Base-by-base conservation (phyloP, 768 basidiomycete species). In the Lentinula aciculospora region DNA sequence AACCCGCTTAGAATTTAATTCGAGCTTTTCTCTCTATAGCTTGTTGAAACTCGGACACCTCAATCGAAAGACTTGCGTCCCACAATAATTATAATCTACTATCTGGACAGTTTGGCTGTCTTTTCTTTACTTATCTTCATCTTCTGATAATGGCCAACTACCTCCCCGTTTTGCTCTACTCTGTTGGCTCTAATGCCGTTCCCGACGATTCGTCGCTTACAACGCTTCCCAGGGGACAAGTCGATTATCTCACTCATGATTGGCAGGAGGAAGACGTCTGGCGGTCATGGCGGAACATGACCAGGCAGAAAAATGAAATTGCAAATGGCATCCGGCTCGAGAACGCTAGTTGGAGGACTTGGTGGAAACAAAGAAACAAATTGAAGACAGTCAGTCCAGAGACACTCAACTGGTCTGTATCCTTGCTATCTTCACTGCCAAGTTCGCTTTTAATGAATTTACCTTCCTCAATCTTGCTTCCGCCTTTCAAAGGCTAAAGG, bases 241-340 rank as follows among this genome's bases (percentile, higher is more conserved):
- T 99, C 67, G 96, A 99, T 81, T 99, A 99, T 73, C 88, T 99
- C 64, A 94, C 91, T 39, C 94, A 98, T 71, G 83, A 97, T 56
- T 99, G 96, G 96, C 80, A 86, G 63, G 96, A 99, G 71, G 96
- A 98, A 72, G 96, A 99, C 71, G 92, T 98, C 10, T 97, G 94
- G 93, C 86, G 90, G 56, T 91, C 88, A n/a, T 99, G 96, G 96
- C 81, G 95, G 63, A 92, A 86, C 69, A 98, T 98, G 94, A 98
- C 96, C 47, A 82, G 92, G 57, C 93, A 94, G 79, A 99, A 98
- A 83, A 90, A 96, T 69, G 96, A 94, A 74, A 97, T 99, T 67
- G 85, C 92, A 5, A 98, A 99, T 69, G 96, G 96, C 47, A 79
- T 89, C 48, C 79, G 96, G 49, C 83, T 99, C 57, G 97, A 99